phyloP scores from a whole-genome alignment of 2,329 filamentous ascomycete species.

The Diaporthe capsici region DNA sequence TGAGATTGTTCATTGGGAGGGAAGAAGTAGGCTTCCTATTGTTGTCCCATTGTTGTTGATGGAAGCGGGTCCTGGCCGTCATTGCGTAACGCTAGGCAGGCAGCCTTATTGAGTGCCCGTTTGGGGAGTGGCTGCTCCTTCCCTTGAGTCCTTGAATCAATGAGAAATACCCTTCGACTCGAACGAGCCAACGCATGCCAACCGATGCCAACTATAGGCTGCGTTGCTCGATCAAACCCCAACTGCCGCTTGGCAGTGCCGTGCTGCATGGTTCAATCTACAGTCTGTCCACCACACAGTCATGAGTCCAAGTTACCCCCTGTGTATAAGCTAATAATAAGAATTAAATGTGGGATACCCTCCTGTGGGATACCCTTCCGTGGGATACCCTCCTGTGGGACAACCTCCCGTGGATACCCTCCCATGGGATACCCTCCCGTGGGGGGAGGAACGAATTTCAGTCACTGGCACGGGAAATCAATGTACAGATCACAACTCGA shows the following conservation, averaged over 20 bases:
- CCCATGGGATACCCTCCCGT: no score
- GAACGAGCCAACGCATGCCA: neutral
- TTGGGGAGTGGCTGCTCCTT: slow-evolving; percentile 1
- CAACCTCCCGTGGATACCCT: no score
- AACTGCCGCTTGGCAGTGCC: neutral
- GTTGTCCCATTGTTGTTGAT: slow-evolving; percentile 39
- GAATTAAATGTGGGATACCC: no score
- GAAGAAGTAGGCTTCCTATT: slow-evolving; percentile 33
- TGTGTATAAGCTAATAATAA: no score
- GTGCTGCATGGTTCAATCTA: neutral
- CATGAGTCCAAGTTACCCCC: no score
- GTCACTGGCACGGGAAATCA: neutral
- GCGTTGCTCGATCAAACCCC: neutral
- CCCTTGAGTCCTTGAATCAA: neutral
- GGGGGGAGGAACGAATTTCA: neutral
- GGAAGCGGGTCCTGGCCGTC: neutral
- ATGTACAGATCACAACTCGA: slow-evolving; percentile 13
- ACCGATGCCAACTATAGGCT: neutral
- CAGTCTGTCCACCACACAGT: no score
- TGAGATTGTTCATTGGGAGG: slow-evolving; percentile 29
- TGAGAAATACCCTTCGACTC: neutral
- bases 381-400: no score
- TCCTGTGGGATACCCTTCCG: no score
- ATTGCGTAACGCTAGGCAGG: neutral
- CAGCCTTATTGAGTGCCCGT: slow-evolving; percentile 4